A percentile compares a stretch with the other conserved stretches of the same genome.
phyloP scores from a whole-genome alignment of 768 basidiomycete genomes.

The Pleurotus giganteus region DNA sequence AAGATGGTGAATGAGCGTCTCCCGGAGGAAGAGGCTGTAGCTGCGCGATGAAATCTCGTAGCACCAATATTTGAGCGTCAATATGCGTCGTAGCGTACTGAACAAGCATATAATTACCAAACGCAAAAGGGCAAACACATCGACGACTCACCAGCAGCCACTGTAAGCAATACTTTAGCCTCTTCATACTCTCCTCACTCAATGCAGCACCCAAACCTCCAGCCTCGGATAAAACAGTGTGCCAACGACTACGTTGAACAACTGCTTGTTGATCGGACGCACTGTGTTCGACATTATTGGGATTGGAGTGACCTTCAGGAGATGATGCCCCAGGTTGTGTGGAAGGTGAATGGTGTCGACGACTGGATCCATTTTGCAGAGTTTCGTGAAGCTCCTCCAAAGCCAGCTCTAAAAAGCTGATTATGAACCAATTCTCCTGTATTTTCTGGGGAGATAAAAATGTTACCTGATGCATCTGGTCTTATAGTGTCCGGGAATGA shows the following conservation, averaged over 20 bases:
- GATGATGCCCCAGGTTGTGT: background rate
- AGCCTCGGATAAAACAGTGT: constrained; percentile 79
- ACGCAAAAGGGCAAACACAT: background rate
- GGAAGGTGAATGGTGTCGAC: constrained; percentile 27
- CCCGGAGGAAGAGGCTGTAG: constrained; percentile 50
- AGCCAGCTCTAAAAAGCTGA: too few relatives aligned
- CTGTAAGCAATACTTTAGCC: constrained; percentile 80
- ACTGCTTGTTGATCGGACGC: constrained; percentile 46
- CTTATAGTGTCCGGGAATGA: too few relatives aligned
- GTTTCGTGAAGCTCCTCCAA: too few relatives aligned
- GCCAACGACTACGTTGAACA: constrained; percentile 79
- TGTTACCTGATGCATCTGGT: background rate
- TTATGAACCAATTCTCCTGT: too few relatives aligned
- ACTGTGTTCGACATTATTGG: background rate
- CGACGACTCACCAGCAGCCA: constrained; percentile 72
- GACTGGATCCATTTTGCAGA: too few relatives aligned
- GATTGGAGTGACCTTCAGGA: constrained; percentile 14
- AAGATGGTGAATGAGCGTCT: background rate
- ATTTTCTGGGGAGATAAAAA: background rate
- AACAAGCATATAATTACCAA: constrained; percentile 8
- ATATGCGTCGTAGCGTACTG: constrained; percentile 88
- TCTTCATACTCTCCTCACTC: constrained; percentile 88
- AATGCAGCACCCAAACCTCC: constrained; percentile 86
- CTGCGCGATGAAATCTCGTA: constrained; percentile 80
- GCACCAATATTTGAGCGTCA: constrained; percentile 80